phyloP scores from a whole-genome alignment of 306 rosid genomes.

The Ochetophila trinervis region DNA sequence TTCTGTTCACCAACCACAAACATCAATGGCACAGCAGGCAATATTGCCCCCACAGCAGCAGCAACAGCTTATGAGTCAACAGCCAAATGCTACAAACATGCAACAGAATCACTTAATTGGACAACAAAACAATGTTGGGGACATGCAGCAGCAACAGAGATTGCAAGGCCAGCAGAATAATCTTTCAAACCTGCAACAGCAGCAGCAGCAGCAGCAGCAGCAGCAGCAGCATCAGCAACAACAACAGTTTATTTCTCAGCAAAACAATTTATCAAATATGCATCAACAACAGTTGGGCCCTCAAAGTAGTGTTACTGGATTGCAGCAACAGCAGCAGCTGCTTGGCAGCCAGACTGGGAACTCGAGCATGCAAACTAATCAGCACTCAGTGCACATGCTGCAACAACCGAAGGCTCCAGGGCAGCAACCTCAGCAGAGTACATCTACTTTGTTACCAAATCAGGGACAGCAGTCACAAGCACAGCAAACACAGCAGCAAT shows the following conservation, averaged over 20 bases:
- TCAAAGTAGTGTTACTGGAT: conserved; percentile 60
- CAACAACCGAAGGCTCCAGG: conserved; percentile 66
- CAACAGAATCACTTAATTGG: conserved; percentile 66
- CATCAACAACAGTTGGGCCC: conserved; percentile 81
- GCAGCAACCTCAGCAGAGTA: conserved; percentile 61
- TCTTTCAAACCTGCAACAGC: conserved; percentile 62
- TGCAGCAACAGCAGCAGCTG: conserved; percentile 65
- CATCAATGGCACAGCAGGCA: conserved; percentile 56
- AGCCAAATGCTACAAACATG: conserved; percentile 59
- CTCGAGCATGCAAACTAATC: conserved; percentile 69
- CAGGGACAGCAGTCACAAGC: conserved; percentile 72
- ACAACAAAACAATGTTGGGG: conserved; percentile 64
- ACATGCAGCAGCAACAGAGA: conserved; percentile 75
- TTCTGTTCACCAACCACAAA: conserved; percentile 66
- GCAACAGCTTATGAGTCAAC: conserved; percentile 63
- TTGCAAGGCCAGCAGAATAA: conserved; percentile 69
- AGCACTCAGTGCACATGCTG: conserved; percentile 62
- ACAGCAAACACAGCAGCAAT: conserved; percentile 66
- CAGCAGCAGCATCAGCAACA: conserved; percentile 36
- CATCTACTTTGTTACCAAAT: conserved; percentile 49
- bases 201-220: conserved; percentile 51
- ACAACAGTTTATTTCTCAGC: conserved; percentile 65
- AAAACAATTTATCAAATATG: conserved; percentile 56
- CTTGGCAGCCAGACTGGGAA: conserved; percentile 64
- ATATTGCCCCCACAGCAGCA: conserved; percentile 60